These are phyloP conservation scores for Pseudozyma pruni DNA, from an alignment of 1,284 basidiomycete genomes.

Conservation along the genomic window DNA sequence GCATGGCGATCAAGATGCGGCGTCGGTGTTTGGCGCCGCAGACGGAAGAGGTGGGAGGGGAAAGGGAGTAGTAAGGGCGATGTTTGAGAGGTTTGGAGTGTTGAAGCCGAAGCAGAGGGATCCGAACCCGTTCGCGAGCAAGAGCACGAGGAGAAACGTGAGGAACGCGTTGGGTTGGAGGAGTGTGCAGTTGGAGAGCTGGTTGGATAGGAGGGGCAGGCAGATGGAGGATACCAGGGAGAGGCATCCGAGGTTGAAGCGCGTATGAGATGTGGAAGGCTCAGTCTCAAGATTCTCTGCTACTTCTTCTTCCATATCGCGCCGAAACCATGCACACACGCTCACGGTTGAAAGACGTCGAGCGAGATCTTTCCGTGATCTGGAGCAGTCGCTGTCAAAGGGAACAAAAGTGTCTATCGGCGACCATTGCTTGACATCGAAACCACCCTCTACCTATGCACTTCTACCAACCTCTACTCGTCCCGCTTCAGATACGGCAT, in stretches of 20 bases:
- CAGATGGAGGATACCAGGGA: conserved; percentile 1
- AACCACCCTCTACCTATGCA: too few species aligned
- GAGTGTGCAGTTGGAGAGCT: conserved; percentile 41
- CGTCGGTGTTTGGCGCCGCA: conserved; percentile 13
- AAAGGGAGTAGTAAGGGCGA: not conserved
- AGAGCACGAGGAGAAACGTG: conserved; percentile 26
- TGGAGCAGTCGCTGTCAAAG: too few species aligned
- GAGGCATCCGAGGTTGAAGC: conserved; percentile 14
- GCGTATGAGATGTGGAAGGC: conserved; percentile 7
- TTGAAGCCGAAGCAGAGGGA: conserved; percentile 31
- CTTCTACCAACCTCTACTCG: not conserved
- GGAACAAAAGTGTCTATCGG: too few species aligned
- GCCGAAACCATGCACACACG: too few species aligned
- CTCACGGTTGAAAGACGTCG: too few species aligned
- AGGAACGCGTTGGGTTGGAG: conserved; percentile 43
- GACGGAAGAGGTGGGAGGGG: not conserved
- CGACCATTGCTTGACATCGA: too few species aligned
- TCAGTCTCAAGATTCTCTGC: too few species aligned
- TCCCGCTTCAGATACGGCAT: conserved; percentile 23
- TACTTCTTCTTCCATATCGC: too few species aligned
- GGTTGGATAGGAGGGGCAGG: conserved; percentile 28
- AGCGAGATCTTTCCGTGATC: too few species aligned
- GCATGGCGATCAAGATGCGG: conserved; percentile 18
- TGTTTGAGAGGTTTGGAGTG: conserved; percentile 25
- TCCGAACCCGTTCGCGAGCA: conserved; percentile 55